phyloP scores from a whole-genome alignment of 2,329 filamentous ascomycete genomes.

The Acrodontium crateriforme region DNA sequence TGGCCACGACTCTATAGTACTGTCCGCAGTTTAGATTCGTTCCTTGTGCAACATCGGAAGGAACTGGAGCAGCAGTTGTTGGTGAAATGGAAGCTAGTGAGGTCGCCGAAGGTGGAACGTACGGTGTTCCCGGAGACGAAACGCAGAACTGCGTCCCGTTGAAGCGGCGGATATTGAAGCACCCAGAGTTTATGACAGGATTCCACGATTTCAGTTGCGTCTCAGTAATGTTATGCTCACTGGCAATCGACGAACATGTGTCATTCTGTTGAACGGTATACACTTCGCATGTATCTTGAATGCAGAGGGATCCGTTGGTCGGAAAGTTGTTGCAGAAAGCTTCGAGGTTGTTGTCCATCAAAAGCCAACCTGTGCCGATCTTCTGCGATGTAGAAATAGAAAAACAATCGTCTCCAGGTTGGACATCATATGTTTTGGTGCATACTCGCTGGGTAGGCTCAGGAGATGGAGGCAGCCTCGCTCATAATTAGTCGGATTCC shows the following conservation, averaged over 20 bases:
- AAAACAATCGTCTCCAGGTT: not conserved
- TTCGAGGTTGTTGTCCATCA: not conserved
- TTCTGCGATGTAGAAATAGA: not conserved
- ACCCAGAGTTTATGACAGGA: no score
- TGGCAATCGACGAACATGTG: not conserved
- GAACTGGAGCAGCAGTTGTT: not conserved
- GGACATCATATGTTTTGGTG: not conserved
- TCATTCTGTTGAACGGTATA: not conserved
- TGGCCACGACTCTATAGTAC: not conserved
- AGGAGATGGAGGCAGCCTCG: no score
- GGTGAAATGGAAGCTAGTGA: no score
- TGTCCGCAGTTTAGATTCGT: not conserved
- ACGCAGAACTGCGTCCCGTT: no score
- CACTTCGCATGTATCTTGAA: not conserved
- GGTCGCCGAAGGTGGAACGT: no score
- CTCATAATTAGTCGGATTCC: no score
- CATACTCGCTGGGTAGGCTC: no score
- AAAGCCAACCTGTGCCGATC: not conserved
- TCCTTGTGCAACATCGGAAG: not conserved
- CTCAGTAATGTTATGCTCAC: no score
- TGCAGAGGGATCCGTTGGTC: not conserved
- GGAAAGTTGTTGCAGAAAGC: not conserved
- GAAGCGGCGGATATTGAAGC: no score
- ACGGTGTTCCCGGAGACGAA: no score
- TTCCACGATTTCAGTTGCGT: no score